These are phyloP conservation scores for Jackrogersella minutella DNA, from an alignment of 495 filamentous ascomycete genomes.

Conservation along the genomic window DNA sequence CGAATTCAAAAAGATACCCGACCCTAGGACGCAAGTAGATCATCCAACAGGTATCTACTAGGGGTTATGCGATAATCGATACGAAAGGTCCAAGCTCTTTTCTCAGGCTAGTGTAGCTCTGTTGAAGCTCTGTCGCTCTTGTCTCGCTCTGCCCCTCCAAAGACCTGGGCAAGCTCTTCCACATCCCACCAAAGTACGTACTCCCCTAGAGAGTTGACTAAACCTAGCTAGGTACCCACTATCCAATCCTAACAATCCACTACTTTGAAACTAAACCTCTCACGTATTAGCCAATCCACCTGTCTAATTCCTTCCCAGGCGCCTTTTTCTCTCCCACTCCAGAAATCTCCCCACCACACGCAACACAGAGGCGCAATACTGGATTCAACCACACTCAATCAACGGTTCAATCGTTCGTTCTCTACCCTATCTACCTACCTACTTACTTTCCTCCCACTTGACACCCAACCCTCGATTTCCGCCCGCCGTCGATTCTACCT, in stretches of 20 bases:
- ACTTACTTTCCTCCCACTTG: constrained; percentile 35
- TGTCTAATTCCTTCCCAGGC: constrained; percentile 34
- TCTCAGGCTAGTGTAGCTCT: constrained; percentile 15
- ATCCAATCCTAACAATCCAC: constrained; percentile 1
- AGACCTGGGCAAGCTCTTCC: constrained; percentile 1
- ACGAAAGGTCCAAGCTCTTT: constrained; percentile 32
- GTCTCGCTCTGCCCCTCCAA: constrained; percentile 31
- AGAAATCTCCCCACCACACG: constrained; percentile 41
- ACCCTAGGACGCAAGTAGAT: background rate
- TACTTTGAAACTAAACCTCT: constrained; percentile 34
- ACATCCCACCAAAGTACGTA: no score
- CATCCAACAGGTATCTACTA: background rate
- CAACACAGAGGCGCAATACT: constrained; percentile 23
- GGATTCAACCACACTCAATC: constrained; percentile 20
- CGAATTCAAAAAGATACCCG: background rate
- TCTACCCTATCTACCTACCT: no score
- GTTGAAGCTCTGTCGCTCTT: constrained; percentile 30
- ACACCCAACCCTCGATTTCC: constrained; percentile 31
- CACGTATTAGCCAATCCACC: constrained; percentile 41
- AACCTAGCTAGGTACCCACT: no score
- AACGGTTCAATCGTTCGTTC: constrained; percentile 24
- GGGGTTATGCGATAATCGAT: constrained; percentile 30
- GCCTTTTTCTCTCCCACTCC: constrained; percentile 22
- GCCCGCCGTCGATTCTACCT: constrained; percentile 34
- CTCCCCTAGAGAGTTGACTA: no score